Evolutionary conservation across 1,139 yeast species (phyloP), one percentile per base, ranked within the genome.

Genomic region (Pichia sp.): DNA sequence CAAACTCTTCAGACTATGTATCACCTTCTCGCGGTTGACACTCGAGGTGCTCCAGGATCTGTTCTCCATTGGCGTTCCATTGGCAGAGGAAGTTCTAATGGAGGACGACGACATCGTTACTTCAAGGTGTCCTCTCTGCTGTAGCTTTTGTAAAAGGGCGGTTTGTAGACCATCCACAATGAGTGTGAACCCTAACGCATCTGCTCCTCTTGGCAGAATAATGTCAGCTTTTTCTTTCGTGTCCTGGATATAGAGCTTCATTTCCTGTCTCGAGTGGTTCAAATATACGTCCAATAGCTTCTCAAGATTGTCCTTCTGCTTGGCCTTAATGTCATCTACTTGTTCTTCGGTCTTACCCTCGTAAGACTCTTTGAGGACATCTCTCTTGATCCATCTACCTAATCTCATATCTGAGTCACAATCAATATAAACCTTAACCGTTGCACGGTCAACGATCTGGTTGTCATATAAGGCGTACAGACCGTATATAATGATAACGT

Each of bases 351-450:
- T 5, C 19, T 32, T 30, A 12, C 33, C 32, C 9, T 33, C 22
- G 12, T 14, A 5, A 12, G 13, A 4, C 15, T 30, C 24, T 2
- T 31, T 21, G 15, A 53, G 25, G 12, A 53, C 40, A 17, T 53
- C 59, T 27, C 58, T 45, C 30, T 51, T 49, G 20, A 59, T 81
- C 84, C 91, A 77, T 44, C 94, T 69, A 13, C 85, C 79, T 31
- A 88, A 62, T 41, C 96, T 63, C 5, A 84, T 75, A 55, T 88
- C 97, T 1, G 93, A 76, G 55, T 88, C 96, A 46, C 88, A 72
- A 48, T 84, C 93, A n/a, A 87, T 68, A 51, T 80, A 88, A 3
- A 87, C 76, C 50, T 76, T 80, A 49, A 87, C 65, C 4, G 75
- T 67, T 0, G 91, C 77, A 53, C 70, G 48, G 5, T 65, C 64